Percentiles rank a stretch among this genome's conserved stretches.
These are phyloP conservation scores for Ricinus communis DNA, from an alignment of 345 rosid genomes.

Conservation along the genomic window DNA sequence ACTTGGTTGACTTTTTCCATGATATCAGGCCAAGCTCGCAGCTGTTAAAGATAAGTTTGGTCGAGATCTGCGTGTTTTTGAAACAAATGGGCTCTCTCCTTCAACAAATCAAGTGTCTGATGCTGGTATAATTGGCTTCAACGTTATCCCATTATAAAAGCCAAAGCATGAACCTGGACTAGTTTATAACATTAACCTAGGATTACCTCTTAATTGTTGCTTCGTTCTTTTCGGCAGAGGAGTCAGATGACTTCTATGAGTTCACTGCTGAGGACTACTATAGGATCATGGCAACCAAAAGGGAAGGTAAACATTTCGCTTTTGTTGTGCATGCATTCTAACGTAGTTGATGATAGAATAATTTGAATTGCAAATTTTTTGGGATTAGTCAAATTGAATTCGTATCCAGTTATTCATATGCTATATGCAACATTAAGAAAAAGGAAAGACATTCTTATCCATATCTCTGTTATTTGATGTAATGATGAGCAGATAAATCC, in stretches of 20 bases:
- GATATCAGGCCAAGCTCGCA: constrained; percentile 57
- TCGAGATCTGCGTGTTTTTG: constrained; percentile 71
- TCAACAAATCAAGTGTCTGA: constrained; percentile 39
- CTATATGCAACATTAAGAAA: background rate
- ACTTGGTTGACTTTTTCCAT: background rate
- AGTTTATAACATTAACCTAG: background rate
- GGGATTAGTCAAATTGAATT: background rate
- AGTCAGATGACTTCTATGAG: constrained; percentile 80
- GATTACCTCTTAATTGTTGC: background rate
- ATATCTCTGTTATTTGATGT: background rate
- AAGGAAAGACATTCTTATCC: background rate
- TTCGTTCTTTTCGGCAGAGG: constrained; percentile 43
- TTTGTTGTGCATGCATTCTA: background rate
- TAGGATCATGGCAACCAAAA: constrained; percentile 54
- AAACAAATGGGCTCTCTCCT: constrained; percentile 47
- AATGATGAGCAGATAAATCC: constrained; percentile 43
- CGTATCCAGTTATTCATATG: background rate
- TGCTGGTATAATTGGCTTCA: constrained; percentile 36
- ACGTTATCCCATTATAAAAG: background rate
- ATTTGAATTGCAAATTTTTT: background rate
- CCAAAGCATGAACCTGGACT: constrained; percentile 3
- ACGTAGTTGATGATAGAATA: background rate
- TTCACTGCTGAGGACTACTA: constrained; percentile 78
- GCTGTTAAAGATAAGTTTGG: constrained; percentile 70
- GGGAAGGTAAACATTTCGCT: constrained; percentile 29